Base-by-base conservation (phyloP, 129 eudicot species). In the Chrysanthemum lavandulifolium region DNA sequence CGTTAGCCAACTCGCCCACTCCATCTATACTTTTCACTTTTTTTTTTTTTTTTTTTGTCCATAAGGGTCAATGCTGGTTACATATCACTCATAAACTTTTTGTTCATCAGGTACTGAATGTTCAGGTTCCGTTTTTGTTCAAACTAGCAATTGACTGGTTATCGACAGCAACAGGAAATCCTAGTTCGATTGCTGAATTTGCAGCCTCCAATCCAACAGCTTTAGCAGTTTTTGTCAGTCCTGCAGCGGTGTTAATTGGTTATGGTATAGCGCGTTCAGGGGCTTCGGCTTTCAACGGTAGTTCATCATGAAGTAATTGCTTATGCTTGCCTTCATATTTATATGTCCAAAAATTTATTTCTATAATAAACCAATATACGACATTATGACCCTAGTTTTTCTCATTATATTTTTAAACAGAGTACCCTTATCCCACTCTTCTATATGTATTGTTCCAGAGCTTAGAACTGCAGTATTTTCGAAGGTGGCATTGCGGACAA, bases 251-350 rank as follows among this genome's bases (percentile, higher is more conserved):
- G 75, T 75, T 94, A 75, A 68, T 90, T 66, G 99, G 99, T 23
- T 94, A 90, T 73, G 99, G 99, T 18, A 83, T 90, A 72, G 99
- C 99, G 33, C 86, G 99, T 12, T 55, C 86, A 9, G 96, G 99
- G 79, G 93, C 96, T 58, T 69, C 99, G 72, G 97, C 97, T 80
- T 90, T 90, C 86, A 94, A 94, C 85, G 99, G 99, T 94, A 88
- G 83, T 72, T 78, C 83, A 33, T 68, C 73, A 82, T 81, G 88
- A 86, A 71, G 87, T 84, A 84, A 84, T 77, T 81, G 89, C 89
- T 82, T 36, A 61, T 76, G 76, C 82, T 81, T 70, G 81, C 78
- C 79, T 76, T 79, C 36, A 47, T 76, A 40, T 73, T 40, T 50
- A 19, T 61, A 52, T 12, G 68, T 60, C 68, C 4, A 53, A 68